Evolutionary conservation across 140 eudicot genomes (phyloP).

Genomic region (Bidens hawaiensis): DNA sequence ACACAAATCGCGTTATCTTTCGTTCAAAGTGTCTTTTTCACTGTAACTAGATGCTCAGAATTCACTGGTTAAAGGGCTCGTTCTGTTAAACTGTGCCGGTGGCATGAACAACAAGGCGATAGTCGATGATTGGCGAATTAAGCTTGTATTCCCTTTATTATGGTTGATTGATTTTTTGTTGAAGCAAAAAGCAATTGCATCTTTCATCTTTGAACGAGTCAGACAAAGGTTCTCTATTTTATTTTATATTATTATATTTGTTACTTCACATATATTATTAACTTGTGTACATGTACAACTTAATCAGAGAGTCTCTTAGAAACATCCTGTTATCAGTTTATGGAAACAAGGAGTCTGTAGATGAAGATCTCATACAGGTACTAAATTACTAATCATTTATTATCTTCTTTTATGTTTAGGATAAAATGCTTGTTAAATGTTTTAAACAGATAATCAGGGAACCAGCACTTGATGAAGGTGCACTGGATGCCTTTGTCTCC

Average conservation of each 20-base stretch:
- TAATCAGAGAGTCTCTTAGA: conserved; percentile 66
- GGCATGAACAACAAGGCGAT: conserved; percentile 97
- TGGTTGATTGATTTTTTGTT: conserved; percentile 73
- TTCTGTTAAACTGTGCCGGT: conserved; percentile 86
- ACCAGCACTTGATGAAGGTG: conserved; percentile 91
- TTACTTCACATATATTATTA: neutral
- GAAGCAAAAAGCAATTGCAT: conserved; percentile 71
- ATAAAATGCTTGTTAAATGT: neutral
- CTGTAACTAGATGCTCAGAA: conserved; percentile 36
- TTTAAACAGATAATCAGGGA: conserved; percentile 63
- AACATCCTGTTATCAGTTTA: conserved; percentile 71
- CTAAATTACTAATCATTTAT: conserved; percentile 28
- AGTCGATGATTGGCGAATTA: conserved; percentile 97
- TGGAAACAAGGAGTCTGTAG: conserved; percentile 76
- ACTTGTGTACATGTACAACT: conserved; percentile 10
- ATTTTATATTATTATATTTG: neutral
- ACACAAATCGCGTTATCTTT: neutral
- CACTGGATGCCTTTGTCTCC: conserved; percentile 92
- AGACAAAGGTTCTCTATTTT: conserved; percentile 46
- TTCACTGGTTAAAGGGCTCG: conserved; percentile 65
- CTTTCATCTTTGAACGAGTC: conserved; percentile 70
- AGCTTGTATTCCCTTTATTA: conserved; percentile 76
- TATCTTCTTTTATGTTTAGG: neutral
- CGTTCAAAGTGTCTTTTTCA: neutral
- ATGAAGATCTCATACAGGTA: conserved; percentile 82